A percentile compares a stretch with the other conserved stretches of the same genome.
phyloP scores from a whole-genome alignment of 2,329 filamentous ascomycete genomes.

The Helicocarpus griseus region DNA sequence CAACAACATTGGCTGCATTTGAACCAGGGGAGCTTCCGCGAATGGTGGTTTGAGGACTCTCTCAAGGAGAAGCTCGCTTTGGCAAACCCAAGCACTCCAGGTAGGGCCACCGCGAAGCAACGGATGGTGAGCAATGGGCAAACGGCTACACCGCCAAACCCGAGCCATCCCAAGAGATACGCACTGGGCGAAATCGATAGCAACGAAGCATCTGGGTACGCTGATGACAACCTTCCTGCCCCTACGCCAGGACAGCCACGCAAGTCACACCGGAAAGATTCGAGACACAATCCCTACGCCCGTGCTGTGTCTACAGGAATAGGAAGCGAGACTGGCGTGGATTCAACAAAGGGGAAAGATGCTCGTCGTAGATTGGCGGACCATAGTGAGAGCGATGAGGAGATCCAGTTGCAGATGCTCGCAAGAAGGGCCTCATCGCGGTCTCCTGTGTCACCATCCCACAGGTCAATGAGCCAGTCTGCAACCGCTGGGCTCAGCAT shows the following conservation, averaged over 20 bases:
- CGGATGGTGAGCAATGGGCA: constrained; percentile 53
- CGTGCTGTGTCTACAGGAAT: constrained; percentile 44
- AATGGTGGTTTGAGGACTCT: constrained; percentile 81
- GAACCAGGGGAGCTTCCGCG: constrained; percentile 93
- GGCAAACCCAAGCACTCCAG: constrained; percentile 47
- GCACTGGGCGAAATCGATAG: constrained; percentile 91
- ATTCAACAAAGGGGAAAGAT: constrained; percentile 10
- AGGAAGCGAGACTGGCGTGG: constrained; percentile 23
- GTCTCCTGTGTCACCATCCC: constrained; percentile 53
- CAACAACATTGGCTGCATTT: constrained; percentile 99
- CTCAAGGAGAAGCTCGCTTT: constrained; percentile 66
- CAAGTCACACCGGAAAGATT: constrained; percentile 71
- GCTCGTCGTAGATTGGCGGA: constrained; percentile 38
- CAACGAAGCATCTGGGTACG: constrained; percentile 49
- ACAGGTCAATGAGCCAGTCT: constrained; percentile 65
- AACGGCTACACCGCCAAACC: constrained; percentile 75
- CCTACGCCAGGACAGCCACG: constrained; percentile 93
- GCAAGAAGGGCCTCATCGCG: constrained; percentile 55
- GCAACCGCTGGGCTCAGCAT: constrained; percentile 60
- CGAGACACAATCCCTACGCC: constrained; percentile 62
- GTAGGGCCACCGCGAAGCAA: constrained; percentile 47
- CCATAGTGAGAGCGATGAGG: constrained; percentile 65
- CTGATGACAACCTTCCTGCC: constrained; percentile 82
- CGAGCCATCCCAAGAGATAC: constrained; percentile 62
- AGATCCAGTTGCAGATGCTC: constrained; percentile 66